phyloP scores from a whole-genome alignment of 352 stramenopile genomes.

The Globisporangium recalcitrans region DNA sequence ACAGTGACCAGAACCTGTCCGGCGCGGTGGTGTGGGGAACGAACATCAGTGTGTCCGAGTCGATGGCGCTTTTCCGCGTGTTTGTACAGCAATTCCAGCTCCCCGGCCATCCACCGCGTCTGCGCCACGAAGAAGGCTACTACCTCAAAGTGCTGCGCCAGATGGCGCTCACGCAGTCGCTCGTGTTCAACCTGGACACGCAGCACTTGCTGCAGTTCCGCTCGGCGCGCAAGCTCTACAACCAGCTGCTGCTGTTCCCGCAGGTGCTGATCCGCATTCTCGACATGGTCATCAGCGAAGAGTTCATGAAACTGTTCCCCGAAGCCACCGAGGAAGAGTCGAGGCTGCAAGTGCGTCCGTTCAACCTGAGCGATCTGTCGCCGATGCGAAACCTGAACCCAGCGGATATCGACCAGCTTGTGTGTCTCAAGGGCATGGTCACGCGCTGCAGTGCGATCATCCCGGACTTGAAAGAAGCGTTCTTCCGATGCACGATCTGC shows the following conservation, averaged over 20 bases:
- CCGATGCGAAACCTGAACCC: slow-evolving; percentile 96
- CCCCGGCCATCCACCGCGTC: slow-evolving; percentile 19
- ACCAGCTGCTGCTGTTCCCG: slow-evolving; percentile 95
- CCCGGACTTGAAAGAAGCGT: slow-evolving; percentile 97
- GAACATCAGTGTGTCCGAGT: slow-evolving; percentile 90
- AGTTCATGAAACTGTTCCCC: slow-evolving; percentile 66
- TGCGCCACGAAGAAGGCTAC: slow-evolving; percentile 43
- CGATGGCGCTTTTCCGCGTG: slow-evolving; percentile 85
- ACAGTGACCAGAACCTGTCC: slow-evolving; percentile 47
- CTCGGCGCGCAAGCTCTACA: slow-evolving; percentile 89
- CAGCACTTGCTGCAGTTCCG: slow-evolving; percentile 85
- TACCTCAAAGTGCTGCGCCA: slow-evolving; percentile 78
- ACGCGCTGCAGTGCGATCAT: slow-evolving; percentile 95
- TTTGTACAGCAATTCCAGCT: slow-evolving; percentile 87
- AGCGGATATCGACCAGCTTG: slow-evolving; percentile 95
- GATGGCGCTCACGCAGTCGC: slow-evolving; percentile 76
- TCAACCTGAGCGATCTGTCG: slow-evolving; percentile 92
- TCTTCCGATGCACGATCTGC: slow-evolving; percentile 96
- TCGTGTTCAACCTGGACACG: slow-evolving; percentile 90
- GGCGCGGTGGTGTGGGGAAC: slow-evolving; percentile 92
- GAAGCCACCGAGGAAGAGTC: slow-evolving; percentile 46
- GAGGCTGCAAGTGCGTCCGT: slow-evolving; percentile 95
- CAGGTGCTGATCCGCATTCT: slow-evolving; percentile 95
- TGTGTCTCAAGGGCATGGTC: slow-evolving; percentile 98
- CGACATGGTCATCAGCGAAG: slow-evolving; percentile 94